Evolutionary conservation across 805 yeast genomes (phyloP).

Genomic region (Sporopachydermia quercuum): DNA sequence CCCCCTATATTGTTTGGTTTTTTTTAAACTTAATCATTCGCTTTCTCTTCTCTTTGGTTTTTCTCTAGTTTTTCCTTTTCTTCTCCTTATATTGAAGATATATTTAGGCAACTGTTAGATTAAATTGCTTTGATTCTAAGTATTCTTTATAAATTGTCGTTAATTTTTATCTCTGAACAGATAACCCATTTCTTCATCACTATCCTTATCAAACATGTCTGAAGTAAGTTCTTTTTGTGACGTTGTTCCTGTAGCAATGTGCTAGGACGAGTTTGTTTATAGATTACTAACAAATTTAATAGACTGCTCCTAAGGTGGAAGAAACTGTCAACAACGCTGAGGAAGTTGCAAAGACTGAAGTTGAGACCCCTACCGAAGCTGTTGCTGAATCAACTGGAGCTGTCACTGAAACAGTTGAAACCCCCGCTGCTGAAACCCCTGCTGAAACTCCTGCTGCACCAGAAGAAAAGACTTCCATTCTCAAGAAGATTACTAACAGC

Average conservation of each 20-base stretch:
- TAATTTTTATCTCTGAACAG: no score
- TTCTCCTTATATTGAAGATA: no score
- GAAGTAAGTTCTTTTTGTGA: constrained; percentile 8
- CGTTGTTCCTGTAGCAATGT: constrained; percentile 10
- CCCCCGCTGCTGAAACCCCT: constrained; percentile 5
- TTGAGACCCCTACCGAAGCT: constrained; percentile 4
- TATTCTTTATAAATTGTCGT: no score
- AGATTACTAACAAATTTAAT: neutral
- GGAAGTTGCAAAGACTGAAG: constrained; percentile 3
- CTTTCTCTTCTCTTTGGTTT: no score
- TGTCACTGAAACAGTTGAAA: constrained; percentile 5
- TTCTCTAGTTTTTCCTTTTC: no score
- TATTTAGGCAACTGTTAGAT: no score
- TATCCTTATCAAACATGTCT: neutral
- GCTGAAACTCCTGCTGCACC: constrained; percentile 8
- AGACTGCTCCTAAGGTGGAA: constrained; percentile 6
- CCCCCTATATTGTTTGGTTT: no score
- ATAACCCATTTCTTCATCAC: no score
- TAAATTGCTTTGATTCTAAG: no score
- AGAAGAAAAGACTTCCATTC: constrained; percentile 6
- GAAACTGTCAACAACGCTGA: constrained; percentile 5
- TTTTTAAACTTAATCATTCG: no score
- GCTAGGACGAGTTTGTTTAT: no score
- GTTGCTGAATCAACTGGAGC: constrained; percentile 1
- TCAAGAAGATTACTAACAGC: constrained; percentile 12